Evolutionary conservation across 2,329 filamentous ascomycete species (phyloP), one percentile per base, ranked within the genome.

Genomic region (Diplodia corticola): DNA sequence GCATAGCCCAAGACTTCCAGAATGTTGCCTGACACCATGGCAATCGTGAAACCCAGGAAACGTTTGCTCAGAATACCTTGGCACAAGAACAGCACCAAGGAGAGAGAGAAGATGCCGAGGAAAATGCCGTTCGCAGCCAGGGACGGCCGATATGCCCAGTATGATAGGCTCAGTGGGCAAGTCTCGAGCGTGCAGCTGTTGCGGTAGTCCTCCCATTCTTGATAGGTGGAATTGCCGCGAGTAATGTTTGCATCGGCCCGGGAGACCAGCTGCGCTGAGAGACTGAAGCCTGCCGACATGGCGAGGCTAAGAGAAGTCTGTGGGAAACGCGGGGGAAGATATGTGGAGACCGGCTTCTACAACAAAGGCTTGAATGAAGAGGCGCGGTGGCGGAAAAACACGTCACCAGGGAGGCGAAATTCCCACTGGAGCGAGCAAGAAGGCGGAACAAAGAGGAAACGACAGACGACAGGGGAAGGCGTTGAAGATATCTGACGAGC

Each of bases 1-100:
- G 78, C 75, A 69, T 91, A 91, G 20, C 89, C 89, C 37, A 89
- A 71, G 12, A 89, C 81, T 70, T 89, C 88, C 55, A 81, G 79
- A 5, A 83, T 48, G 69, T 83, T 86, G 53, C 88, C 88, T 20
- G 82, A 71, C 6, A 86, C 70, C 81, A 90, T 86, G 68, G 78
- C 78, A 46, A 79, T 75, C 17, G 77, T 77, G 71, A 81, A 84
- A 22, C 77, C 76, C 35, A 79, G 73, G 67, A 78, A 81, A 64
- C 74, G 74, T 69, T 72, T 74, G n/a, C 70, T 76, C 10, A 76
- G 64, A 13, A 76, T 68, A 6, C 78, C 77, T 64, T 82, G 77
- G 22, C 71, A 67, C 0, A 78, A 40, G 67, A 79, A 81, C 3
- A 76, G 66, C 15, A 79, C 20, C 24, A 77, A 74, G 35, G 79